Conservation (phyloP, 2,329 filamentous ascomycete genomes). For the Ophiostoma triangulosporum region DNA sequence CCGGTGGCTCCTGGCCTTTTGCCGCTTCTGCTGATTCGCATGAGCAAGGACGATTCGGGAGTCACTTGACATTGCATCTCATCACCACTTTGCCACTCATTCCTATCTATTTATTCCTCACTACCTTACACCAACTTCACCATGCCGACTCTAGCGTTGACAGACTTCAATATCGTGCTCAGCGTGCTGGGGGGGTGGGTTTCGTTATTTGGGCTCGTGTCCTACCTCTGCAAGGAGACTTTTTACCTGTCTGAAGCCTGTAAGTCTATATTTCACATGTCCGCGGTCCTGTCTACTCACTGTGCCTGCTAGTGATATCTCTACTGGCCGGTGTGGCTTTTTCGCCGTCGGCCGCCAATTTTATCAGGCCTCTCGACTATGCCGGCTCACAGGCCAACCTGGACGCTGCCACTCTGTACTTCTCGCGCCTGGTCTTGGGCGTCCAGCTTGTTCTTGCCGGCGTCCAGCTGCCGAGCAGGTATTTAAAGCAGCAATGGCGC, state of each 20-base stretch:
- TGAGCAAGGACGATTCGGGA: conserved; percentile 26
- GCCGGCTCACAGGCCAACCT: conserved; percentile 46
- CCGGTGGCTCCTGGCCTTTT: conserved; percentile 16
- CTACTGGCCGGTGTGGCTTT: conserved; percentile 66
- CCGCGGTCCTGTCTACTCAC: neutral
- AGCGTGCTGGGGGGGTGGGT: conserved; percentile 76
- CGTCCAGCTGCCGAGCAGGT: conserved; percentile 73
- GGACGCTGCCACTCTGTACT: conserved; percentile 64
- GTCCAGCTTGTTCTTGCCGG: conserved; percentile 84
- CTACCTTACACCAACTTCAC: neutral
- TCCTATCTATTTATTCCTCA: neutral
- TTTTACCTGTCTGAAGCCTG: conserved; percentile 85
- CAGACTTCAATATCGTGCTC: conserved; percentile 75
- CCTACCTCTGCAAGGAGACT: conserved; percentile 76
- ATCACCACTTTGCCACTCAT: neutral
- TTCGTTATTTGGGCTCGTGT: conserved; percentile 79
- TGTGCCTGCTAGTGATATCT: conserved; percentile 53
- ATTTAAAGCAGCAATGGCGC: conserved; percentile 67
- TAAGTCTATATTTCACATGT: conserved; percentile 27
- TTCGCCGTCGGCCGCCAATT: conserved; percentile 63
- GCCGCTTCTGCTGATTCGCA: conserved; percentile 15
- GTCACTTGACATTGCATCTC: conserved; percentile 16
- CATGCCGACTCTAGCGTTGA: conserved; percentile 31
- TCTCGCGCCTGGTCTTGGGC: conserved; percentile 74
- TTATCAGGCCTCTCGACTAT: conserved; percentile 65